Evolutionary conservation across 2,329 filamentous ascomycete genomes (phyloP), one percentile per base, ranked within the genome.

Genomic region (Arthroderma uncinatum): DNA sequence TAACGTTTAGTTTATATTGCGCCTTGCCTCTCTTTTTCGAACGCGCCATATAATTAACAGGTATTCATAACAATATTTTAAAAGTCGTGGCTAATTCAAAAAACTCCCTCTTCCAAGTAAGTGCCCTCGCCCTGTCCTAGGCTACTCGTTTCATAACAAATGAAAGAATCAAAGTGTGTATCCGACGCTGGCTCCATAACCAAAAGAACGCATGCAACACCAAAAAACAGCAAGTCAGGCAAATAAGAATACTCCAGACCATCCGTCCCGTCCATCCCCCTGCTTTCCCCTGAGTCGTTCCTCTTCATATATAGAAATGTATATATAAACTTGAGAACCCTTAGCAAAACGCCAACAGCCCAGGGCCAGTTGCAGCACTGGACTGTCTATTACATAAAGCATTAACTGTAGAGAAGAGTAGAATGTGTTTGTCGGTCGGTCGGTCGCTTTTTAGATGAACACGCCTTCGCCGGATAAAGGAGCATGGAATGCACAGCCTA

Each of bases 401-500:
- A 42, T 42, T 3, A 42, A 19, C 39, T 42, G n/a, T n/a, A n/a
- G n/a, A n/a, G n/a, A n/a, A n/a, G n/a, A n/a, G n/a, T n/a, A n/a
- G n/a, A n/a, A n/a, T n/a, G n/a, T n/a, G n/a, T n/a, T n/a, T 2
- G 19, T 23, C 39, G 16, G 19, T 21, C 23, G 16, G 36, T 39
- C 12, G 44, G 44, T n/a, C 28, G 36, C 8, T 30, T 40, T 33
- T 47, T 50, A 60, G 58, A 76, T 63, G 64, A 68, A 78, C 40
- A 78, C 70, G n/a, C 69, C 71, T 70, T 86, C 81, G 2, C 88
- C 88, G 53, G 79, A 75, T 62, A 77, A 75, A 10, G 87, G 85
- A 50, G 95, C 77, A 34, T 86, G 74, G 71, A 94, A 96, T 62
- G 87, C 82, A 68, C 89, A 94, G 0, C 91, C 92, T 52, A 95